Evolutionary conservation across 1,139 yeast genomes (phyloP).

Genomic region (Kurtzmaniella quercitrusa): DNA sequence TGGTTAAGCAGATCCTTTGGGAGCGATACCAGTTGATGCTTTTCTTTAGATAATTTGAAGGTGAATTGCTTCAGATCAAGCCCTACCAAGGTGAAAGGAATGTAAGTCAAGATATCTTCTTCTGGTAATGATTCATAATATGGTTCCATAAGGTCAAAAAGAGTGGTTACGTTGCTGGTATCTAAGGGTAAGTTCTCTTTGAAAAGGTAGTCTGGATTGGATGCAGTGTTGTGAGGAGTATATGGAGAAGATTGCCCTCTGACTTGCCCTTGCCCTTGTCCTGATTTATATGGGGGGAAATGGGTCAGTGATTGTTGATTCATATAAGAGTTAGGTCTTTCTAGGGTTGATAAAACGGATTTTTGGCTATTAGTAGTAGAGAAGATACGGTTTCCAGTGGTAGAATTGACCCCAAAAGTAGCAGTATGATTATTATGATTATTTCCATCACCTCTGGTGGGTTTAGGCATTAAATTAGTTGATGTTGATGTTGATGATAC

Average conservation of each 20-base stretch:
- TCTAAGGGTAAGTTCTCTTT: background rate
- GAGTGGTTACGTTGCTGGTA: background rate
- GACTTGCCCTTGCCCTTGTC: too few relatives aligned
- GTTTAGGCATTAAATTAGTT: background rate
- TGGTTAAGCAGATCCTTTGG: conserved; percentile 39
- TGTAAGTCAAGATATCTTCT: conserved; percentile 47
- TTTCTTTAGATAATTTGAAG: conserved; percentile 19
- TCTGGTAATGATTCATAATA: conserved; percentile 41
- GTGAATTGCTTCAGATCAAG: conserved; percentile 62
- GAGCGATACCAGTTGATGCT: conserved; percentile 10
- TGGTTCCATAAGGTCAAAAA: conserved; percentile 19
- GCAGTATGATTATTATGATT: too few relatives aligned
- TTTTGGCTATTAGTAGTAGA: background rate
- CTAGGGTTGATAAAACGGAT: background rate
- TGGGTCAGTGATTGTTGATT: background rate
- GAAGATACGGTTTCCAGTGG: conserved; percentile 1
- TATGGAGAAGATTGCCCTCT: background rate
- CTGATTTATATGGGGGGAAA: background rate
- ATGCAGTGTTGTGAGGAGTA: background rate
- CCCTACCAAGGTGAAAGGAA: conserved; percentile 70
- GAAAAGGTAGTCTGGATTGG: background rate
- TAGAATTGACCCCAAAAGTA: background rate
- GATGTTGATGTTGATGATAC: background rate
- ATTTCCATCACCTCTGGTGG: background rate
- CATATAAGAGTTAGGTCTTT: background rate